Evolutionary conservation across 164 flowering plant genomes (phyloP).

Genomic region (Annona squamosa): DNA sequence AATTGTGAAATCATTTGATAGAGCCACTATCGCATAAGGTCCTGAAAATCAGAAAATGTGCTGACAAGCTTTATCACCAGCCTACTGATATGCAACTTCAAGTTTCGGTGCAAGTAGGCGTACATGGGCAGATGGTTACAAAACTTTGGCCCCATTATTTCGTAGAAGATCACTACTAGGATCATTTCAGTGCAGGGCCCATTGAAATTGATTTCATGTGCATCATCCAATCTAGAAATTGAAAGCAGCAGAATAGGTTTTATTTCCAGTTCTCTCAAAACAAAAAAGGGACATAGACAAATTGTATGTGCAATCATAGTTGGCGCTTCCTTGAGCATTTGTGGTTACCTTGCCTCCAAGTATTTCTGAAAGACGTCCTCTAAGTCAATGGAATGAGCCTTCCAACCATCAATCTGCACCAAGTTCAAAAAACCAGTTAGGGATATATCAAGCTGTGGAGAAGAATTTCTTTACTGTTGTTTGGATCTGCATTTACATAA

Average conservation of each 20-base stretch:
- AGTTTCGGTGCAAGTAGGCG: background rate
- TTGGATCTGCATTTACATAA: too few species aligned
- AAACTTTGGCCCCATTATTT: background rate
- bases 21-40: too few species aligned
- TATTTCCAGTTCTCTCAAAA: background rate
- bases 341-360: conserved; percentile 15
- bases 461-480: too few species aligned
- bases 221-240: too few species aligned
- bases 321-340: too few species aligned
- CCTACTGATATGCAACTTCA: too few species aligned
- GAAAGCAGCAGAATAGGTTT: background rate
- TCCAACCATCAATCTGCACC: conserved; percentile 19
- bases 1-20: too few species aligned
- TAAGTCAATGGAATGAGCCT: conserved; percentile 15
- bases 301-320: background rate
- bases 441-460: background rate
- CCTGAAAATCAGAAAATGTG: too few species aligned
- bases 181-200: background rate
- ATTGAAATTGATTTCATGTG: too few species aligned
- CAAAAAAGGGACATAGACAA: background rate
- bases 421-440: background rate
- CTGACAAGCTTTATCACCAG: too few species aligned
- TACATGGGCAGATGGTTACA: background rate
- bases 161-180: background rate
- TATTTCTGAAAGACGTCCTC: conserved; percentile 17